These are phyloP conservation scores for Westerdykella sp. DNA, from an alignment of 2,329 filamentous ascomycete genomes.

Conservation along the genomic window DNA sequence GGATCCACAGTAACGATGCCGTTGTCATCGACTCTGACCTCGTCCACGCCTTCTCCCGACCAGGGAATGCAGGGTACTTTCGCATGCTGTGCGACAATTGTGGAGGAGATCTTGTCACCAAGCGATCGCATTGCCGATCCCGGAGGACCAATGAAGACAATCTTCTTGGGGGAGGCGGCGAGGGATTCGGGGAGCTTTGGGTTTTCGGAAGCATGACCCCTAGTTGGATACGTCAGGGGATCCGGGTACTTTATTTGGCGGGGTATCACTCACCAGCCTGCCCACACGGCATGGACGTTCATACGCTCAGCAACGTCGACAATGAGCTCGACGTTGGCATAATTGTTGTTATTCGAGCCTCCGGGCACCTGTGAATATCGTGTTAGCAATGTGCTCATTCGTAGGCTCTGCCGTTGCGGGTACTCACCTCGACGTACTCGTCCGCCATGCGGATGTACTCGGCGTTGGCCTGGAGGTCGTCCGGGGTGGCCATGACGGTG, in stretches of 20 bases:
- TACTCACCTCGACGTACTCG: slow-evolving; percentile 81
- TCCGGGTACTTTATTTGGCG: not conserved
- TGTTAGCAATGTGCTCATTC: slow-evolving; percentile 14
- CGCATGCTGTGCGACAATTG: slow-evolving; percentile 96
- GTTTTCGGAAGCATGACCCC: slow-evolving; percentile 95
- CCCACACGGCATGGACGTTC: slow-evolving; percentile 98
- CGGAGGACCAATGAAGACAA: slow-evolving; percentile 96
- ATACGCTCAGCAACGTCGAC: slow-evolving; percentile 98
- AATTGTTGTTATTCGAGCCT: slow-evolving; percentile 99
- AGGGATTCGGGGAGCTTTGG: slow-evolving; percentile 94
- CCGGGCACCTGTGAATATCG: slow-evolving; percentile 64
- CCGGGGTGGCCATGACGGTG: slow-evolving; percentile 98
- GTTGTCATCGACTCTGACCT: slow-evolving; percentile 69
- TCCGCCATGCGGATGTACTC: slow-evolving; percentile 99
- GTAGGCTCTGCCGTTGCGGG: not conserved
- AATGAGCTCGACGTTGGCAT: slow-evolving; percentile 98
- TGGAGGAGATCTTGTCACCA: slow-evolving; percentile 99
- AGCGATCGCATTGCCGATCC: slow-evolving; percentile 98
- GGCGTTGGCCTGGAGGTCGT: slow-evolving; percentile 94
- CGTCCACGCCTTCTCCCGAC: slow-evolving; percentile 87
- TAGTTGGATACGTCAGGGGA: slow-evolving; percentile 14
- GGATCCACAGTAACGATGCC: slow-evolving; percentile 92
- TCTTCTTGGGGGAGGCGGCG: slow-evolving; percentile 94
- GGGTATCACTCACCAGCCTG: slow-evolving; percentile 66
- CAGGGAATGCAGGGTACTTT: slow-evolving; percentile 97